Evolutionary conservation across 2,329 filamentous ascomycete species (phyloP).

Genomic region (Fusarium udum): DNA sequence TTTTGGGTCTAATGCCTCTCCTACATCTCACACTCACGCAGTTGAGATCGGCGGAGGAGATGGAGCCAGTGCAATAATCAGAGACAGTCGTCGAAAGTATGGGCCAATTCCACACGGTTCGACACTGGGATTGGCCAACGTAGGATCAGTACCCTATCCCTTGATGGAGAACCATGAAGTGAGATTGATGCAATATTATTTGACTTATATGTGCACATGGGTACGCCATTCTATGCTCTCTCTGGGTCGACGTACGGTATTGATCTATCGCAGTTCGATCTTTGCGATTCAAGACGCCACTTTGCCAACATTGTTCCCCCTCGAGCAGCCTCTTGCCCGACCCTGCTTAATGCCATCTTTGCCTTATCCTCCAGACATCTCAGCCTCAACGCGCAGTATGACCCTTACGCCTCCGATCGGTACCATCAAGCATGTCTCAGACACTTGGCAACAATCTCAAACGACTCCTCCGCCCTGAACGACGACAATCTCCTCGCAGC

Average conservation of each 20-base stretch:
- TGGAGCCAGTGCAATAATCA: neutral
- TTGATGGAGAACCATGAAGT: constrained; percentile 36
- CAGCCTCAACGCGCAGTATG: constrained; percentile 54
- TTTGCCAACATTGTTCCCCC: constrained; percentile 65
- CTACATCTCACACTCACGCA: neutral
- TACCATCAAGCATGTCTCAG: constrained; percentile 65
- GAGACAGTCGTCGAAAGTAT: neutral
- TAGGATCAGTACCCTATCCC: constrained; percentile 28
- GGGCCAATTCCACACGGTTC: neutral
- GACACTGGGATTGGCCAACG: constrained; percentile 11
- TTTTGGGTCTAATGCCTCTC: neutral
- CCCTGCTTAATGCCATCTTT: constrained; percentile 66
- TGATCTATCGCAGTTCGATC: constrained; percentile 50
- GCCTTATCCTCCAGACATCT: constrained; percentile 65
- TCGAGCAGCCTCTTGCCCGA: constrained; percentile 59
- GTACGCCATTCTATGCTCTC: constrained; percentile 10
- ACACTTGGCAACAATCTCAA: constrained; percentile 58
- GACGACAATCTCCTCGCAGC: constrained; percentile 66
- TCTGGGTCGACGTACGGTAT: neutral
- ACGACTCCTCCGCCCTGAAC: constrained; percentile 49
- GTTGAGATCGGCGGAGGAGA: neutral
- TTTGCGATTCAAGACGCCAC: constrained; percentile 54
- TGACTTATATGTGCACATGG: constrained; percentile 45
- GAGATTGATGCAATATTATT: constrained; percentile 42
- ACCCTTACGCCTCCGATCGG: constrained; percentile 58